A percentile compares a stretch with the other conserved stretches of the same genome.
Evolutionary conservation across 805 yeast species (phyloP).

Genomic region (Wickerhamiella kurtzmanii): DNA sequence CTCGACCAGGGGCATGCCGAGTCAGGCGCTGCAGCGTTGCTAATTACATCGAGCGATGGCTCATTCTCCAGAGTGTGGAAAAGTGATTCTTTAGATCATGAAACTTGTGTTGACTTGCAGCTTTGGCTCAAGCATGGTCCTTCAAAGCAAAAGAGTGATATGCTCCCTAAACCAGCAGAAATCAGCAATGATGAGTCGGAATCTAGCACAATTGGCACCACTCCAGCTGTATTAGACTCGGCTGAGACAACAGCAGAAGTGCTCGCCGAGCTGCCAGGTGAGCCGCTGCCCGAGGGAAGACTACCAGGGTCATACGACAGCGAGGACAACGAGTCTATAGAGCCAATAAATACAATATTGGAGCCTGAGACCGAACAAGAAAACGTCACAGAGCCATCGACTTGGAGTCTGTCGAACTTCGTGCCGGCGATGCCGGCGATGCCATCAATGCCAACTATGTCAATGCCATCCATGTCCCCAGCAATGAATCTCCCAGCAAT

Average conservation of each 20-base stretch:
- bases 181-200: too few relatives aligned
- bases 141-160: too few relatives aligned
- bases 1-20: constrained; percentile 54
- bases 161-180: too few relatives aligned
- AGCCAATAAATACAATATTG: too few relatives aligned
- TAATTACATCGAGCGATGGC: constrained; percentile 8
- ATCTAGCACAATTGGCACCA: too few relatives aligned
- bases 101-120: constrained; percentile 10
- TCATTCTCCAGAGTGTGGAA: constrained; percentile 10
- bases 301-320: too few relatives aligned
- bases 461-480: constrained; percentile 5
- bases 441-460: constrained; percentile 4
- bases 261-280: not conserved
- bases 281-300: too few relatives aligned
- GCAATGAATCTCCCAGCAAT: not conserved
- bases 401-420: not conserved
- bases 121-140: constrained; percentile 9
- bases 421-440: constrained; percentile 1
- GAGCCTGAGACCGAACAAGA: not conserved
- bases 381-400: not conserved
- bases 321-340: too few relatives aligned
- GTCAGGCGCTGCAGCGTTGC: constrained; percentile 29
- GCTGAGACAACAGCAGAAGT: not conserved
- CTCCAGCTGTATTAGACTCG: too few relatives aligned
- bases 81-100: constrained; percentile 6